phyloP scores from a whole-genome alignment of 306 rosid species.

The Lathyrus tuberosus region DNA sequence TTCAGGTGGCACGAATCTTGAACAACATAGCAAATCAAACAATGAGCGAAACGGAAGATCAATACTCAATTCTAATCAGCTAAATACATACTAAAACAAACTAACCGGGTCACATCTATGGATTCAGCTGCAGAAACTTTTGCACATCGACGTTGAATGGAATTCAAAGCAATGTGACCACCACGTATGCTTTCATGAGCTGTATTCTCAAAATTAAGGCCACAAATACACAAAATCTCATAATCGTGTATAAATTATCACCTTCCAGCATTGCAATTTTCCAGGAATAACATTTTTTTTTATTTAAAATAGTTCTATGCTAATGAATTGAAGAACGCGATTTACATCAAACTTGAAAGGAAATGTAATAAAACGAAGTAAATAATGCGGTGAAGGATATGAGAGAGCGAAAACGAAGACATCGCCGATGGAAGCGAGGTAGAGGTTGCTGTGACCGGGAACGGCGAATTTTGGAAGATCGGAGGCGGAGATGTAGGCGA shows the following conservation, averaged over 20 bases:
- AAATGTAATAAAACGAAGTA: not conserved
- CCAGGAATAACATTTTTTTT: not conserved
- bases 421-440: constrained; percentile 65
- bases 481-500: constrained; percentile 70
- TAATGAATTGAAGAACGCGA: not conserved
- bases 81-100: constrained; percentile 18
- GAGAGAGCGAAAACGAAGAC: constrained; percentile 70
- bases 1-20: constrained; percentile 84
- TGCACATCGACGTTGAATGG: constrained; percentile 82
- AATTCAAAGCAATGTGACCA: constrained; percentile 78
- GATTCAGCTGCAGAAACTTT: constrained; percentile 75
- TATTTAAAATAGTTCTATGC: not conserved
- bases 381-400: constrained; percentile 60
- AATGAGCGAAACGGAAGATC: constrained; percentile 6
- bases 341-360: not conserved
- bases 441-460: constrained; percentile 52
- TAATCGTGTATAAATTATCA: constrained; percentile 18
- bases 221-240: constrained; percentile 26
- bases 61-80: constrained; percentile 2
- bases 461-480: constrained; percentile 75
- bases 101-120: constrained; percentile 61
- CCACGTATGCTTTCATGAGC: constrained; percentile 61
- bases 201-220: constrained; percentile 70
- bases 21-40: constrained; percentile 22
- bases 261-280: constrained; percentile 17